phyloP scores from a whole-genome alignment of 805 yeast genomes.

The Metschnikowia continentalis region DNA sequence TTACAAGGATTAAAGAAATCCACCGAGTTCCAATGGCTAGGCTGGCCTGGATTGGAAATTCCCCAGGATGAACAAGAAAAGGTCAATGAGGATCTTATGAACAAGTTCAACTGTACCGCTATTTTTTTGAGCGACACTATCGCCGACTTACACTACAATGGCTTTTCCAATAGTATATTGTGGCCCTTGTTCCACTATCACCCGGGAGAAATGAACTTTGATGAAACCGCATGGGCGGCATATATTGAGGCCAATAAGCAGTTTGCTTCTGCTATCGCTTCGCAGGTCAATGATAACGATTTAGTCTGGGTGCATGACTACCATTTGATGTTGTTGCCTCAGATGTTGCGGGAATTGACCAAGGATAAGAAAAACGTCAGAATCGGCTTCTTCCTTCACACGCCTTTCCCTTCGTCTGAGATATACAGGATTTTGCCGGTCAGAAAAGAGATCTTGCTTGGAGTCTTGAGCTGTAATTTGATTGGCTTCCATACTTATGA shows the following conservation, averaged over 20 bases:
- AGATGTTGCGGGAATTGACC: slow-evolving; percentile 67
- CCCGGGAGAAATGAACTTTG: slow-evolving; percentile 98
- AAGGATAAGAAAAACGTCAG: slow-evolving; percentile 52
- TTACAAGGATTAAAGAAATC: slow-evolving; percentile 83
- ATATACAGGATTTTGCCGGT: slow-evolving; percentile 95
- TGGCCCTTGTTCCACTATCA: slow-evolving; percentile 99
- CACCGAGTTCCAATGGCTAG: slow-evolving; percentile 91
- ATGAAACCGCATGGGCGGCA: slow-evolving; percentile 97
- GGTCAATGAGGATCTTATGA: slow-evolving; percentile 66
- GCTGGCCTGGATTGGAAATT: slow-evolving; percentile 90
- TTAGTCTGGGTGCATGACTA: slow-evolving; percentile 97
- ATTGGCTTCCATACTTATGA: slow-evolving; percentile 99
- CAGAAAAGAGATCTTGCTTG: slow-evolving; percentile 83
- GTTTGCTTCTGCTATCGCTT: slow-evolving; percentile 72
- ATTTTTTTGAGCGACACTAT: slow-evolving; percentile 81
- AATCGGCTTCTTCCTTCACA: slow-evolving; percentile 91
- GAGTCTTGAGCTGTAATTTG: slow-evolving; percentile 89
- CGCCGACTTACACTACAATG: slow-evolving; percentile 95
- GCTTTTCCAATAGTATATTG: slow-evolving; percentile 87
- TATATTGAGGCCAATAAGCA: slow-evolving; percentile 86
- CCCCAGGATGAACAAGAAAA: slow-evolving; percentile 68
- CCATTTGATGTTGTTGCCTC: slow-evolving; percentile 92
- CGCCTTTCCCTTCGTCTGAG: slow-evolving; percentile 97
- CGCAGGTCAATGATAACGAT: slow-evolving; percentile 73
- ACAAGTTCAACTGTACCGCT: slow-evolving; percentile 85